Evolutionary conservation across 768 basidiomycete species (phyloP), one percentile per base, ranked within the genome.

Genomic region (Pleurotus eryngii): DNA sequence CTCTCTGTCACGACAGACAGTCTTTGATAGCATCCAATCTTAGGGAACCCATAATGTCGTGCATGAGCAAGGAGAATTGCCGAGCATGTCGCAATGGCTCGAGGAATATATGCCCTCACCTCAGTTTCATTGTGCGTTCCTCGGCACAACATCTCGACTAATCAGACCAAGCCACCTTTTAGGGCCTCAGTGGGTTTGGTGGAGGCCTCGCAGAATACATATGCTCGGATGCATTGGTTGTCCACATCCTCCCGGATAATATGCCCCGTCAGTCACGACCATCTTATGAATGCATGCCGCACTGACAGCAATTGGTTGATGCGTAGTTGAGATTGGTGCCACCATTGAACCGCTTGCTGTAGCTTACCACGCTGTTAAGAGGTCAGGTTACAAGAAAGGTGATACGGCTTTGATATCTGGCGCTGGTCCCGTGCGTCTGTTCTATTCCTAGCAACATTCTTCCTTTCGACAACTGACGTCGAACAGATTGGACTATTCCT

Each of bases 291-390:
- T 7, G n/a, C 26, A 49, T 4, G 18, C 51, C 20, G 20, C 55
- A n/a, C 46, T 12, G 24, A 26, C 24, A 26, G 24, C 24, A 53
- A 55, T 20, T 46, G 20, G 46, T 15, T 6, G 38, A n/a, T 15
- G 15, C 5, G 27, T 38, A 80, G 80, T 81, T 45, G 79, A 81
- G 17, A 61, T 77, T 8, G 80, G 76, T 1, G 79, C 79, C 2
- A 73, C 74, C 60, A 68, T 77, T 11, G 80, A 81, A 61, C 79
- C 80, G 0, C 68, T 81, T 5, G 70, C 78, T 1, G 77, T 81
- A 2, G 77, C 75, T 0, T 78, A 74, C 65, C 74, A 80, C 48
- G 76, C 76, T 1, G 74, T 78, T 15, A 76, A 78, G 60, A 66
- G 69, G 35, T 73, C 75, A 1, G 70, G 70, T 0, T 75, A 76